A percentile compares a stretch with the other conserved stretches of the same genome.
Evolutionary conservation across 1,284 basidiomycete species (phyloP).

Genomic region (Sanghuangporus weigelae): DNA sequence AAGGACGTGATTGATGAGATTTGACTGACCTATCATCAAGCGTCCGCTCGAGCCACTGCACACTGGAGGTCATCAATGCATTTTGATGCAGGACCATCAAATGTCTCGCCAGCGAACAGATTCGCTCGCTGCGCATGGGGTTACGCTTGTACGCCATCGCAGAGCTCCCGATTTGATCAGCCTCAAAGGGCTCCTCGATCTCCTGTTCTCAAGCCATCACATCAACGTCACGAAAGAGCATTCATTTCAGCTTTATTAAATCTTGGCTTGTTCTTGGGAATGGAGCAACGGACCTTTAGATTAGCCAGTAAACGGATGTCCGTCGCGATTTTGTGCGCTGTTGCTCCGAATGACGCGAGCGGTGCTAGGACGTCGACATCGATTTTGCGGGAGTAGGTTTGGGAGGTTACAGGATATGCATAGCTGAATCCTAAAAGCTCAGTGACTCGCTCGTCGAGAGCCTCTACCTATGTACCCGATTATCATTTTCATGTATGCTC

Average conservation of each 20-base stretch:
- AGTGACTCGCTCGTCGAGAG: constrained; percentile 87
- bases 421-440: constrained; percentile 89
- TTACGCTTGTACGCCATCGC: constrained; percentile 99
- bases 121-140: constrained; percentile 97
- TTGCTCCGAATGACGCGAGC: constrained; percentile 88
- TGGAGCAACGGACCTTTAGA: constrained; percentile 57
- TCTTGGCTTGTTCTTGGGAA: not conserved
- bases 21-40: constrained; percentile 77
- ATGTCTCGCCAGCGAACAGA: constrained; percentile 92
- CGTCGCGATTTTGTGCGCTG: constrained; percentile 97
- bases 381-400: constrained; percentile 98
- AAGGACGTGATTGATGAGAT: constrained; percentile 1
- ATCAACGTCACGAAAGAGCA: not conserved
- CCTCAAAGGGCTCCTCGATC: constrained; percentile 98
- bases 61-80: constrained; percentile 84
- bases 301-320: constrained; percentile 91
- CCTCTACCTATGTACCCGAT: constrained; percentile 57
- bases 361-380: constrained; percentile 91
- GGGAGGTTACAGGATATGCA: constrained; percentile 96
- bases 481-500: not conserved
- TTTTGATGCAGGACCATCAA: constrained; percentile 93
- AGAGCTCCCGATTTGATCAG: constrained; percentile 97
- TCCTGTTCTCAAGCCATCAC: constrained; percentile 45
- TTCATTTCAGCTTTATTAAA: not conserved
- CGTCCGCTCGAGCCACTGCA: constrained; percentile 97